Conservation (phyloP, 176 grass and related monocot species). For the Cenchrus americanus region DNA sequence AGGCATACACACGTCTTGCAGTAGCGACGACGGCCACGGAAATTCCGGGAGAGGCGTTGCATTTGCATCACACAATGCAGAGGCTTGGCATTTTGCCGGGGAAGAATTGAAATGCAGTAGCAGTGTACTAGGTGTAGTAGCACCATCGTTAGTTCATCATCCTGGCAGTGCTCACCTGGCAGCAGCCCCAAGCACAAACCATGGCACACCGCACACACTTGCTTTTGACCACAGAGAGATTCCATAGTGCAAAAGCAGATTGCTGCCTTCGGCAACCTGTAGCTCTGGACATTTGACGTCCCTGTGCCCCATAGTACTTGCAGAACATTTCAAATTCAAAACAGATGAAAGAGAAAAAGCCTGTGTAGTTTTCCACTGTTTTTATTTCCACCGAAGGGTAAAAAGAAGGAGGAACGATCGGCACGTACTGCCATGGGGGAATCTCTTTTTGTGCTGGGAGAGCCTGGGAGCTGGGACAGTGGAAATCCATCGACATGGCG, state of each 20-base stretch:
- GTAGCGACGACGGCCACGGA: not conserved
- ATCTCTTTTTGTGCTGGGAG: slow-evolving; percentile 31
- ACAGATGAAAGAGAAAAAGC: not conserved
- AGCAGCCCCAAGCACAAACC: not conserved
- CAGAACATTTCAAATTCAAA: not conserved
- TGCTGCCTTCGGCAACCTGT: slow-evolving; percentile 15
- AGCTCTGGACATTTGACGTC: slow-evolving; percentile 17
- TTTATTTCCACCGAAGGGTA: not conserved
- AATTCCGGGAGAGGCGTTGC: not conserved
- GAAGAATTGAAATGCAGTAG: not conserved
- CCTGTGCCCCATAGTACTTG: not conserved
- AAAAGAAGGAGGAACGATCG: not conserved
- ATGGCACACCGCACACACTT: not conserved
- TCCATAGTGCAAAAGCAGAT: slow-evolving; percentile 10
- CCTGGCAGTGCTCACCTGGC: not conserved
- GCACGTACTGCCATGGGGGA: slow-evolving; percentile 27
- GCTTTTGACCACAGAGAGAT: slow-evolving; percentile 52
- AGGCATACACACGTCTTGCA: too few relatives aligned
- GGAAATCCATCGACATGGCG: slow-evolving; percentile 30
- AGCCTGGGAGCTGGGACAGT: too few relatives aligned
- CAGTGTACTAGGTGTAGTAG: not conserved
- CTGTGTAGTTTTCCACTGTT: not conserved
- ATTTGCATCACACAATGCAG: not conserved
- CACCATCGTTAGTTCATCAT: not conserved
- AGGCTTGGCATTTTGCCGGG: not conserved